Conservation (phyloP, 768 basidiomycete species). For the Lentinula sp. region DNA sequence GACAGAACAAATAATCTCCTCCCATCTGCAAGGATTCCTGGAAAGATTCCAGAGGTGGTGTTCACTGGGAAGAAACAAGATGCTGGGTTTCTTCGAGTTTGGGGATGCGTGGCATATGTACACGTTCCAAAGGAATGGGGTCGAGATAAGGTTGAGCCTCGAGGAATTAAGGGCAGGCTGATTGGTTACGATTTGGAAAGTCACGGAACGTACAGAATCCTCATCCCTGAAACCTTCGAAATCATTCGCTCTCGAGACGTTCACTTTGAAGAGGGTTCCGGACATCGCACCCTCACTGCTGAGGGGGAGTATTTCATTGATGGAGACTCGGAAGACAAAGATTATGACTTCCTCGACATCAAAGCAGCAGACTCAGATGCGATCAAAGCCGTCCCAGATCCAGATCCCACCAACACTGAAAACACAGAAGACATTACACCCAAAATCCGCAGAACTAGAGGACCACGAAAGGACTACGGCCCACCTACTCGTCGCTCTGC, state of each 20-base stretch:
- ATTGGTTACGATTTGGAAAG: background rate
- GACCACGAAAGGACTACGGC: no score
- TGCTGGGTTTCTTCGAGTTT: constrained; percentile 14
- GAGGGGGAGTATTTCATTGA: background rate
- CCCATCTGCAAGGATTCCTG: background rate
- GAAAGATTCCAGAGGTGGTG: background rate
- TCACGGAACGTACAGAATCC: background rate
- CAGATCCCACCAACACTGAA: no score
- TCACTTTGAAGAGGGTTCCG: background rate
- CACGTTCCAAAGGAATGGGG: constrained; percentile 13
- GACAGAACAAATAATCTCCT: background rate
- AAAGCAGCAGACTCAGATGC: background rate
- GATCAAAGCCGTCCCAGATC: background rate
- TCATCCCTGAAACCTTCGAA: background rate
- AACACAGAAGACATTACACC: no score
- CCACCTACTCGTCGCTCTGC: no score
- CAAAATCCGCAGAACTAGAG: no score
- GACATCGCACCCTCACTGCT: background rate
- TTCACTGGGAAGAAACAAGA: background rate
- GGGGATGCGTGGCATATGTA: constrained; percentile 17
- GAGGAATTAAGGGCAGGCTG: background rate
- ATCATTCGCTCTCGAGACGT: background rate
- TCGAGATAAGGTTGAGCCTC: constrained; percentile 2
- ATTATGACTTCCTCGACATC: no score
- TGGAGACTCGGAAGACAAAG: background rate